A percentile compares a stretch with the other conserved stretches of the same genome.
Evolutionary conservation across 495 filamentous ascomycete genomes (phyloP).

Genomic region (Darksidea phi): DNA sequence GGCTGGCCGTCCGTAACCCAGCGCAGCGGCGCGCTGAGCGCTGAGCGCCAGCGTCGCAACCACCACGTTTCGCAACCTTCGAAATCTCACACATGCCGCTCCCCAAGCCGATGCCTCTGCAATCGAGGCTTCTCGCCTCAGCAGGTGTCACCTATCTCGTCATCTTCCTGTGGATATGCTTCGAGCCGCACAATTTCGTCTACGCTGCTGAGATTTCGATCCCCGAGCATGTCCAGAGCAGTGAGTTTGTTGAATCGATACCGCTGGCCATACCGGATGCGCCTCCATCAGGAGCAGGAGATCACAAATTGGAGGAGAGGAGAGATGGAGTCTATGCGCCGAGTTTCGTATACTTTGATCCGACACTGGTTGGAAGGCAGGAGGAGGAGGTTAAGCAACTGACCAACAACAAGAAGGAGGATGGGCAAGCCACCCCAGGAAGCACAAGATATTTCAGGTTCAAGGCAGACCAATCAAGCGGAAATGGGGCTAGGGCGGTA

Average conservation of each 20-base stretch:
- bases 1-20: slow-evolving; percentile 4
- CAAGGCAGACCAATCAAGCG: slow-evolving; percentile 1
- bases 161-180: slow-evolving; percentile 54
- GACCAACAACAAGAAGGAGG: slow-evolving; percentile 61
- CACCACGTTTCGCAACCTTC: slow-evolving; percentile 5
- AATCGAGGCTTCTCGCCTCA: slow-evolving; percentile 68
- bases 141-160: slow-evolving; percentile 57
- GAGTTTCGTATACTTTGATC: slow-evolving; percentile 58
- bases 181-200: slow-evolving; percentile 58
- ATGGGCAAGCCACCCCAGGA: slow-evolving; percentile 58
- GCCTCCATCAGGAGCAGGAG: background rate
- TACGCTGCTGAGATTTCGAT: slow-evolving; percentile 55
- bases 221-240: slow-evolving; percentile 50
- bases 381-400: slow-evolving; percentile 50
- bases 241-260: slow-evolving; percentile 39
- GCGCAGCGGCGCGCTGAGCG: slow-evolving; percentile 27
- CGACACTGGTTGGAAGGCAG: slow-evolving; percentile 63
- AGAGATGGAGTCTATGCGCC: slow-evolving; percentile 51
- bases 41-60: slow-evolving; percentile 30
- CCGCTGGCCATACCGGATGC: background rate
- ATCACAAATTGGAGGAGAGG: slow-evolving; percentile 35
- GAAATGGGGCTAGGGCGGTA: background rate
- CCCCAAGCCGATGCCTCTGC: slow-evolving; percentile 59
- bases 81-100: slow-evolving; percentile 53
- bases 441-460: slow-evolving; percentile 56